Evolutionary conservation across 2,329 filamentous ascomycete species (phyloP).

Genomic region (Paraphaeosphaeria minitans): DNA sequence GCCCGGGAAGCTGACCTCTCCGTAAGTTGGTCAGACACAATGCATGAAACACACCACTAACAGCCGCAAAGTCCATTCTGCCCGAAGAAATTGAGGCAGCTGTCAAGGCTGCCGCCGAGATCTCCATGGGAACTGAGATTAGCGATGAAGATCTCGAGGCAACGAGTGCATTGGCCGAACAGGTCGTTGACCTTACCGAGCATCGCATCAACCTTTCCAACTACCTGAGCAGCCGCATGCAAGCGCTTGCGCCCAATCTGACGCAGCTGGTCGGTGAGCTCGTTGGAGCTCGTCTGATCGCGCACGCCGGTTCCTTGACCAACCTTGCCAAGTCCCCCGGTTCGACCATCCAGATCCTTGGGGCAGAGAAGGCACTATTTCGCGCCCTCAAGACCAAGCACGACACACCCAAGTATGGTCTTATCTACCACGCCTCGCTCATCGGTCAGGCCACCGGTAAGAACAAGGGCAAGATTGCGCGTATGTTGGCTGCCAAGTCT

Average conservation of each 20-base stretch:
- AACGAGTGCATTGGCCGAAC: slow-evolving; percentile 88
- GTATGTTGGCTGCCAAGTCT: slow-evolving; percentile 92
- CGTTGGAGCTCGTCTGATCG: slow-evolving; percentile 91
- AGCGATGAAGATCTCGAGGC: slow-evolving; percentile 90
- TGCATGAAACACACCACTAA: not conserved
- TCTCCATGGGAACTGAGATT: slow-evolving; percentile 98
- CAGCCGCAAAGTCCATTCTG: slow-evolving; percentile 65
- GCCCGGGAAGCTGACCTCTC: slow-evolving; percentile 77
- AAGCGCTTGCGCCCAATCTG: slow-evolving; percentile 93
- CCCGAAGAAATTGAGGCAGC: slow-evolving; percentile 93
- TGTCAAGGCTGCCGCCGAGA: slow-evolving; percentile 92
- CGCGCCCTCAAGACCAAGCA: slow-evolving; percentile 98
- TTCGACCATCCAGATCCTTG: slow-evolving; percentile 96
- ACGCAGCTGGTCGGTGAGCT: slow-evolving; percentile 91
- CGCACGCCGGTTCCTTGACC: slow-evolving; percentile 91
- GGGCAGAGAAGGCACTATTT: slow-evolving; percentile 98
- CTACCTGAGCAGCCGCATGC: slow-evolving; percentile 93
- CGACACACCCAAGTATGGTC: slow-evolving; percentile 96
- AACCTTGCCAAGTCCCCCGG: slow-evolving; percentile 93
- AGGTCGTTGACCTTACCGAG: slow-evolving; percentile 90
- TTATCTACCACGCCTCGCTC: slow-evolving; percentile 72
- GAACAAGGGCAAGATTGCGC: slow-evolving; percentile 99
- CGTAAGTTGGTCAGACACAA: slow-evolving; percentile 6
- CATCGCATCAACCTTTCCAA: slow-evolving; percentile 78
- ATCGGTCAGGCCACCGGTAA: slow-evolving; percentile 96